Evolutionary conservation across 805 yeast species (phyloP), one percentile per base, ranked within the genome.

Genomic region (Monosporozyma aquatica): DNA sequence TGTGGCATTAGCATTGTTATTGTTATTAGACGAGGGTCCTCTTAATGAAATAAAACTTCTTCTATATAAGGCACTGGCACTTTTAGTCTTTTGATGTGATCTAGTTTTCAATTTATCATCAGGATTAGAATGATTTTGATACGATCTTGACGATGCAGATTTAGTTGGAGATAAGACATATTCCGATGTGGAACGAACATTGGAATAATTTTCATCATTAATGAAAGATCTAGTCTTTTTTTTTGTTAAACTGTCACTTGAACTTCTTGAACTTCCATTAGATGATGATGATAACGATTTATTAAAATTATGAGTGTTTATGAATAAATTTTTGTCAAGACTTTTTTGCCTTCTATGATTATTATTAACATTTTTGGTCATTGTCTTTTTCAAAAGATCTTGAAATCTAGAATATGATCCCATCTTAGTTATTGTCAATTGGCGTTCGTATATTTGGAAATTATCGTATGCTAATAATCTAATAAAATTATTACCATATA

Each of bases 391-490:
- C 48, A 74, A 58, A 28, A 70, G 60, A 45, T 70, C 77, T 43
- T 76, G 77, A 64, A 71, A 89, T 47, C 75, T 70, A 46, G 68
- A 71, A 46, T 70, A 83, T 4, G 75, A 73, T 1, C 74, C 69
- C 27, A 67, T 70, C 42, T 73, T 72, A 17, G 71, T 67, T 0
- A 70, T 59, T 5, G 70, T 69, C 18, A 74, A 50, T 45, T 61
- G 64, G 35, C 51, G 56, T 47, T 67, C 68, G 51, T 64, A 55
- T 23, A 54, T 50, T 43, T 64, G 52, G 49, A 86, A 72, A 23
- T 76, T 71, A 35, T 80, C 85, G 56, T 82, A 82, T 34, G 80
- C 84, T 38, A 78, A 72, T 50, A 87, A 65, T 39, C 74, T 78
- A 20, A 87, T 59, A 52, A 87, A 87, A 22, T 72, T 65, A 37